Base-by-base conservation (phyloP, 2,329 filamentous ascomycete genomes). In the Botryosphaeria dothidea region DNA sequence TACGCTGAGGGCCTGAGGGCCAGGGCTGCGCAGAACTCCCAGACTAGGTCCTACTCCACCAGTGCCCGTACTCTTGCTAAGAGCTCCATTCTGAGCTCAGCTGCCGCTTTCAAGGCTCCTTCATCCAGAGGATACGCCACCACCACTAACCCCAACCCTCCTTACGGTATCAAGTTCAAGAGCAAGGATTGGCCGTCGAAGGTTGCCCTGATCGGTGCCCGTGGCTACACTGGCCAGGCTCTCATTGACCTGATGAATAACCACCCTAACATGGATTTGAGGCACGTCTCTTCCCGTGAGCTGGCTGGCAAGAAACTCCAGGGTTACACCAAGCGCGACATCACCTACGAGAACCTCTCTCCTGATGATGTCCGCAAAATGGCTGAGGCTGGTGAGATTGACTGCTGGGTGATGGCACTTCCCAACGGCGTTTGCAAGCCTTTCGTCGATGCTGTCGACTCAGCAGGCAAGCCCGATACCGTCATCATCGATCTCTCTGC, bases 381-480 rank as follows among this genome's bases (percentile, higher is more conserved):
- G 86, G 92, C 95, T 68, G 89, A 91, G 75, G 88, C 90, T 34
- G 91, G 91, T 60, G 87, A 93, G 72, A 89, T 98, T 57, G 94
- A 98, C 81, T 95, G 92, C 80, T 98, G 93, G 93, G 92, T 98
- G 49, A 95, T 98, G 92, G 95, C 95, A 38, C 87, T 98, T 31
- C 95, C 94, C 49, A 99, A 98, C 74, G 92, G 92, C 67, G 92
- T 97, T 57, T 97, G 92, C 86, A 91, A 93, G 81, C 93, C 95
- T 0, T 99, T 90, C 71, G 90, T 98, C 9, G 92, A 98, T 68
- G 94, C 94, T 7, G 87, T 98, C 62, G 87, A 93, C 71, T 85
- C 90, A 73, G 87, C 85, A 34, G 87, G 87, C 65, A 82, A 81
- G 58, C 76, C 81, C 72, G 85, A 86, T 67, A 93, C 91, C 71